phyloP scores from a whole-genome alignment of 176 grass and related monocot genomes.

The Pontederia crassipes region DNA sequence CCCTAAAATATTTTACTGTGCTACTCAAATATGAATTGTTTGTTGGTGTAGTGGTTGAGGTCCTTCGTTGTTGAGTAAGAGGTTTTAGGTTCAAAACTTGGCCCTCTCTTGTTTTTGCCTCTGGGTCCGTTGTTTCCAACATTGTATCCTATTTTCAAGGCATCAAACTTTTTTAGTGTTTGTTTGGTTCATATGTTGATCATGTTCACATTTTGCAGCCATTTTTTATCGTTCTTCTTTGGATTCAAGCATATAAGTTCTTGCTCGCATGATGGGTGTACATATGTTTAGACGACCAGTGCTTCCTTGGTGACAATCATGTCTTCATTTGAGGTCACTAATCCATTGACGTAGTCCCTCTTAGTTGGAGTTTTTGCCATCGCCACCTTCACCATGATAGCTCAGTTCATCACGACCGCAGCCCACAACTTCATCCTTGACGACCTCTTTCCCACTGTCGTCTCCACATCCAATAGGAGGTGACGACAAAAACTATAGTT shows the following conservation, averaged over 20 bases:
- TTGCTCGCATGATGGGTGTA: slow-evolving; percentile 97
- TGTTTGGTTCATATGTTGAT: too few relatives aligned
- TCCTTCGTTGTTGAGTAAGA: slow-evolving; percentile 79
- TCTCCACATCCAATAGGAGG: slow-evolving; percentile 92
- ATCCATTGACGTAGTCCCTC: slow-evolving; percentile 44
- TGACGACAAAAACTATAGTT: too few relatives aligned
- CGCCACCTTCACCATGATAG: slow-evolving; percentile 56
- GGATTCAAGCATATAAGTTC: slow-evolving; percentile 30
- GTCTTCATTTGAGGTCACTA: slow-evolving; percentile 55
- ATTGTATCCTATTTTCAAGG: slow-evolving; percentile 79
- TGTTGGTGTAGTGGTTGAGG: too few relatives aligned
- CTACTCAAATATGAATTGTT: too few relatives aligned
- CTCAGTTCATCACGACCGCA: slow-evolving; percentile 60
- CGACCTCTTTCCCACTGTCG: slow-evolving; percentile 85
- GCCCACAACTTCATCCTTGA: slow-evolving; percentile 67
- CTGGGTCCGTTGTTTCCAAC: slow-evolving; percentile 37
- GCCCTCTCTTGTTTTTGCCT: not conserved
- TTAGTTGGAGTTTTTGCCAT: slow-evolving; percentile 61
- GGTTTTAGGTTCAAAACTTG: too few relatives aligned
- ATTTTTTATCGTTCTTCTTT: not conserved
- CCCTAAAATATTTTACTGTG: too few relatives aligned
- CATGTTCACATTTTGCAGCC: not conserved
- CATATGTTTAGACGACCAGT: too few relatives aligned
- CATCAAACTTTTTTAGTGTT: slow-evolving; percentile 24
- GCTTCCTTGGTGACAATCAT: slow-evolving; percentile 60